Conservation (phyloP, 768 basidiomycete species). For the Lactarius pseudohatsudake region DNA sequence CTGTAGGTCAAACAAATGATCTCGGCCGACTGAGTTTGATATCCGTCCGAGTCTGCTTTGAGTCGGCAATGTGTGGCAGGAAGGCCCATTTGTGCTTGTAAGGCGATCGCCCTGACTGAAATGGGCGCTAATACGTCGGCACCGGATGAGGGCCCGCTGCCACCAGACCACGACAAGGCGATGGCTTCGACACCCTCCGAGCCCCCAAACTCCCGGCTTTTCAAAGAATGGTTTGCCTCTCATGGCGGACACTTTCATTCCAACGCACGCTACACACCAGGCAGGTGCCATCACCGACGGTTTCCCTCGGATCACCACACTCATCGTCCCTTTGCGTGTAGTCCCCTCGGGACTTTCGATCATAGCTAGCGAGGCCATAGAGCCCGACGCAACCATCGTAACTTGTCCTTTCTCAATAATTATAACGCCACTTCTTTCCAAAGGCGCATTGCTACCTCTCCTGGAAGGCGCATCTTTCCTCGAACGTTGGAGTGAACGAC, state of each 20-base stretch:
- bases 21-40: too few relatives aligned
- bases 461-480: constrained; percentile 35
- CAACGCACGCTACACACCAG: constrained; percentile 45
- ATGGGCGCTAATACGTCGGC: background rate
- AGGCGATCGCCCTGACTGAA: too few relatives aligned
- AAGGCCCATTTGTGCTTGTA: too few relatives aligned
- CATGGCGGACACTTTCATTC: constrained; percentile 56
- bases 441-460: constrained; percentile 43
- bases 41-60: too few relatives aligned
- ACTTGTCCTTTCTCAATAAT: constrained; percentile 66
- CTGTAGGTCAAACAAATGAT: too few relatives aligned
- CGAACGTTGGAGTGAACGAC: constrained; percentile 57
- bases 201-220: constrained; percentile 30
- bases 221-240: constrained; percentile 51
- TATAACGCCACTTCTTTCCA: constrained; percentile 55
- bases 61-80: too few relatives aligned
- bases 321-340: constrained; percentile 3
- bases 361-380: constrained; percentile 49
- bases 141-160: background rate
- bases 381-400: constrained; percentile 54
- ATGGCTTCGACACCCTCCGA: constrained; percentile 21
- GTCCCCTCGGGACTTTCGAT: constrained; percentile 47
- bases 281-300: constrained; percentile 36
- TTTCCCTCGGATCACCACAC: background rate
- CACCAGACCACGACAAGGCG: background rate